Evolutionary conservation across 331 rosid genomes (phyloP).

Genomic region (Quercus tomentella): DNA sequence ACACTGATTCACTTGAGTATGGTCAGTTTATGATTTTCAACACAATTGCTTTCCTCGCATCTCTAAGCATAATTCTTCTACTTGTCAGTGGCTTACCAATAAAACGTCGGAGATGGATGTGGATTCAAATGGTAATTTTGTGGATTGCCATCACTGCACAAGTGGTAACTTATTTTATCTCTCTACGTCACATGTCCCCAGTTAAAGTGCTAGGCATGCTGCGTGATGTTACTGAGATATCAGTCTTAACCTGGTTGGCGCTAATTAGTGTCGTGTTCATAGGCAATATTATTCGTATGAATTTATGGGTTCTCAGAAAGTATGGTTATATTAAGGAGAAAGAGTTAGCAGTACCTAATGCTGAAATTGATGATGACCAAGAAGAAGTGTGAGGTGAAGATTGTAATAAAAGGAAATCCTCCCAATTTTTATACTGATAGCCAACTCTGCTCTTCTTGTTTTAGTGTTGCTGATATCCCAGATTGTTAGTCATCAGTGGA

Average conservation of each 20-base stretch:
- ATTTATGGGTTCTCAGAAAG: slow-evolving; percentile 36
- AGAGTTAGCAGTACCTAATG: background rate
- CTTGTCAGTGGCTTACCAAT: slow-evolving; percentile 31
- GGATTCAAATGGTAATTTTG: slow-evolving; percentile 35
- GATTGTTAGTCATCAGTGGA: background rate
- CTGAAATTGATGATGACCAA: slow-evolving; percentile 14
- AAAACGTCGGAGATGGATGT: slow-evolving; percentile 26
- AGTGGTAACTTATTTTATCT: slow-evolving; percentile 23
- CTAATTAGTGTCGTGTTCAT: slow-evolving; percentile 22
- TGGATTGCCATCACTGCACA: slow-evolving; percentile 29
- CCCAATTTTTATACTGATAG: background rate
- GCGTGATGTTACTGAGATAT: slow-evolving; percentile 14
- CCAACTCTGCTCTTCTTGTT: background rate
- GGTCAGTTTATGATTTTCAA: slow-evolving; percentile 25
- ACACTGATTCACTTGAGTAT: background rate
- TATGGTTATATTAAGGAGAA: slow-evolving; percentile 22
- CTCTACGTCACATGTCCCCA: slow-evolving; percentile 28
- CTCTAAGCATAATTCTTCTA: slow-evolving; percentile 29
- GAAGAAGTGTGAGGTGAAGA: background rate
- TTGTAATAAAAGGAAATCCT: background rate
- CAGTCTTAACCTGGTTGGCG: slow-evolving; percentile 25
- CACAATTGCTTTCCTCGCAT: slow-evolving; percentile 27
- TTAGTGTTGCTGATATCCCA: background rate
- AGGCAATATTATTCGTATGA: slow-evolving; percentile 32
- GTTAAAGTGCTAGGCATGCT: background rate